A percentile compares a stretch with the other conserved stretches of the same genome.
These are phyloP conservation scores for Begonia loranthoides DNA, from an alignment of 306 rosid species.

Conservation along the genomic window DNA sequence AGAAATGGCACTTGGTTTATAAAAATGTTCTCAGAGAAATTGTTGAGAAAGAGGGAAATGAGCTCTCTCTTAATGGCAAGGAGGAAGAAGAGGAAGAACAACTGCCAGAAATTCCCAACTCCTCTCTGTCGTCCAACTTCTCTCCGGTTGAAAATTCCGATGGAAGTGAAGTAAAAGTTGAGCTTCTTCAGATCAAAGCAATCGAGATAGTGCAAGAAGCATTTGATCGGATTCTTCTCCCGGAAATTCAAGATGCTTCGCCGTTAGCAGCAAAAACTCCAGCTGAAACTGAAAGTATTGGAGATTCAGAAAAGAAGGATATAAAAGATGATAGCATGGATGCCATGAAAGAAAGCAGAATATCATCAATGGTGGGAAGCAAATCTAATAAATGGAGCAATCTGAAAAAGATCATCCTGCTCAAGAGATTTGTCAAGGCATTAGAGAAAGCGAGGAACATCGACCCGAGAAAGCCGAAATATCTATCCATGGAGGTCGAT, in stretches of 20 bases:
- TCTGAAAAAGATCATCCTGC: conserved; percentile 50
- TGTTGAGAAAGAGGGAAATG: conserved; percentile 17
- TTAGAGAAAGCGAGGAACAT: conserved; percentile 56
- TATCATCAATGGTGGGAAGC: conserved; percentile 14
- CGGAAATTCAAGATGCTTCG: conserved; percentile 34
- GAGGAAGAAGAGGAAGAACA: conserved; percentile 29
- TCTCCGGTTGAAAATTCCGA: conserved; percentile 17
- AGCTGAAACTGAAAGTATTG: conserved; percentile 8
- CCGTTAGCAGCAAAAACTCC: conserved; percentile 17
- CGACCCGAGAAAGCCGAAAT: conserved; percentile 18
- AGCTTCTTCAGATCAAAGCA: conserved; percentile 22
- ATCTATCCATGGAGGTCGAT: conserved; percentile 25
- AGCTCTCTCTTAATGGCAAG: conserved; percentile 16
- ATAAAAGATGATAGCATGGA: too few relatives aligned
- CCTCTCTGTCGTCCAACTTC: conserved; percentile 10
- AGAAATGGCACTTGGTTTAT: conserved; percentile 73
- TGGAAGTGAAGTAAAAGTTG: conserved; percentile 12
- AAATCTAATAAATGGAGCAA: conserved; percentile 62
- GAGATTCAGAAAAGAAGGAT: not conserved
- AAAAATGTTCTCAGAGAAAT: conserved; percentile 48
- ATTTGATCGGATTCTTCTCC: conserved; percentile 75
- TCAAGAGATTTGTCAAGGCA: conserved; percentile 80
- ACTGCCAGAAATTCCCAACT: conserved; percentile 19
- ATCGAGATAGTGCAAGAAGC: conserved; percentile 71
- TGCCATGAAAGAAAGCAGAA: conserved; percentile 14